Evolutionary conservation across 169 alveolate genomes (phyloP), one percentile per base, ranked within the genome.

Genomic region (Cryptosporidium muris): DNA sequence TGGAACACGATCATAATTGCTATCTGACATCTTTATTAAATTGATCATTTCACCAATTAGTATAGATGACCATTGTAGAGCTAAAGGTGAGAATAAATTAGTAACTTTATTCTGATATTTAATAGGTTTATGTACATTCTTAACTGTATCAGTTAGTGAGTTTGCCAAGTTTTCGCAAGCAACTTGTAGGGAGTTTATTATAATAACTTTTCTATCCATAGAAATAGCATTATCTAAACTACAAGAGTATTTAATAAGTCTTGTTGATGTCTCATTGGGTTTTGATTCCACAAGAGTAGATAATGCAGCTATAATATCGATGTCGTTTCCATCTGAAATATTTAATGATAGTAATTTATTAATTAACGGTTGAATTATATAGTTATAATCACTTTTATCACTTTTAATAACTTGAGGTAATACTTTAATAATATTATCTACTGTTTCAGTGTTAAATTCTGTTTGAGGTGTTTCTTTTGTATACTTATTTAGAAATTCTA

Each of bases 21-120:
- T 48, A 14, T 54, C 47, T 49, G 85, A 74, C 1, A 43, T 63
- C 12, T 34, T 40, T 4, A 74, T 74, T 9, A 74, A 51, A 1
- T 56, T 49, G 16, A 60, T 42, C 38, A 74, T 38, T n/a, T 60
- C n/a, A 45, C 36, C 60, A 11, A 37, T 63, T 25, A 74, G 49
- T 37, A 11, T 51, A 9, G 85, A 74, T 7, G 85, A 54, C 85
- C 85, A 74, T 8, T 36, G n/a, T 25, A 74, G 48, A 8, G 85
- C 54, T 37, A 58, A 45, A 3, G 36, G 14, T n/a, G 54, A 66
- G 42, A 74, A 74, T 45, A 74, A 62, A 45, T 74, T 74, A 0
- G 42, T 49, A 1, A 64, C 34, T 12, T 8, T 25, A 9, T n/a
- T 16, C 42, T 74, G 38, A 12, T 54, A 7, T 9, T 48, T 49